These are phyloP conservation scores for Viola odorata DNA, from an alignment of 345 rosid genomes.

Conservation along the genomic window DNA sequence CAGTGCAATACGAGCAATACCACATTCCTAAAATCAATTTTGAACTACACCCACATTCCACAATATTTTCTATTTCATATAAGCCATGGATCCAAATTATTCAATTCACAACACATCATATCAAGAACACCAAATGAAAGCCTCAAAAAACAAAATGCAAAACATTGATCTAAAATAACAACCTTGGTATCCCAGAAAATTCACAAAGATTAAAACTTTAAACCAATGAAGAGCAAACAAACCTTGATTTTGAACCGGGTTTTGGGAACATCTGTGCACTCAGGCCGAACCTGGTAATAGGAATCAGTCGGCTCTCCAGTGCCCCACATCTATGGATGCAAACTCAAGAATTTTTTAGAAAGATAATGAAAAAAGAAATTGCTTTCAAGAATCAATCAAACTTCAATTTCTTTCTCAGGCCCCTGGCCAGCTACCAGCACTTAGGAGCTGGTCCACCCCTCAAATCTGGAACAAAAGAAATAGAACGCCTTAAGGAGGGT, in stretches of 20 bases:
- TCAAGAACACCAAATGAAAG: neutral
- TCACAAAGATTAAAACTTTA: neutral
- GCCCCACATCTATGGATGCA: constrained; percentile 58
- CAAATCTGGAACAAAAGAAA: neutral
- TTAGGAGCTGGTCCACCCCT: constrained; percentile 19
- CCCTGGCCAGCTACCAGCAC: neutral
- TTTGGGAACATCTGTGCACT: constrained; percentile 87
- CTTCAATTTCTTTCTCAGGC: no score
- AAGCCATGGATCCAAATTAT: no score
- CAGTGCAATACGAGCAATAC: no score
- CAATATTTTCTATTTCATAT: no score
- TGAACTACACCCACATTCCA: no score
- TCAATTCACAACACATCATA: no score
- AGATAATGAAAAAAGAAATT: constrained; percentile 1
- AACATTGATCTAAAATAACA: neutral
- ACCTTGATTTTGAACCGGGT: constrained; percentile 94
- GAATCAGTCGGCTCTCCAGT: constrained; percentile 73
- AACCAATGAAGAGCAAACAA: constrained; percentile 7
- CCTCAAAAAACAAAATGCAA: neutral
- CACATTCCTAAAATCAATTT: no score
- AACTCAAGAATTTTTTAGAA: no score
- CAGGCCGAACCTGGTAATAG: constrained; percentile 85
- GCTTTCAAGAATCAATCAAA: neutral
- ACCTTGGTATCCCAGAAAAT: neutral
- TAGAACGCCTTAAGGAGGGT: neutral